Base-by-base conservation (phyloP, 495 filamentous ascomycete genomes). In the Trichoderma gamsii region DNA sequence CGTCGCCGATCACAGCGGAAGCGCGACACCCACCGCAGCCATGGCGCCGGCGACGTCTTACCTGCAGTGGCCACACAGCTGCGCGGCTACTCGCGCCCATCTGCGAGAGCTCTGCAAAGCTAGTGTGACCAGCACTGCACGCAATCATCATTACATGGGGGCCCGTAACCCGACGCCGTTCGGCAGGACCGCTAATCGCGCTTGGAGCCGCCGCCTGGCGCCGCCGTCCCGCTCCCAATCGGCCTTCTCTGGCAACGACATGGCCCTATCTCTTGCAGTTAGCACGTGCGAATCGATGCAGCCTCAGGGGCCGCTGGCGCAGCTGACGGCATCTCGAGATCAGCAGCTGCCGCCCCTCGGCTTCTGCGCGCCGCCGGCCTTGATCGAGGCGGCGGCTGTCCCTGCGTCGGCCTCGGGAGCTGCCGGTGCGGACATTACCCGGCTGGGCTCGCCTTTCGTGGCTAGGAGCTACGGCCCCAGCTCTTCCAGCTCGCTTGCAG, bases 221-320 rank as follows among this genome's bases (percentile, higher is more conserved):
- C 76, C 79, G 7, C 76, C 79, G 6, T 75, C 71, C 23, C 76
- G 70, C 25, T 76, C 75, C 7, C 68, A 74, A 1, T 74, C 75
- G 9, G 75, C 75, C 27, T 83, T 85, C 32, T 83, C 87, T 4
- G 92, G 89, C 13, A 88, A 90, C 56, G 92, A 95, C 67, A 89
- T 98, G 79, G 89, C 91, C 52, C 79, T 96, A 46, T 97, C 95
- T 44, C 85, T 99, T 44, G 84, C 87, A 4, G 84, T 92, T 23
- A 93, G 90, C 77, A 90, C 90, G 11, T 84, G 93, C 16, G 84
- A 89, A n/a, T 86, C 85, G 18, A 94, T 94, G 91, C 86, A 89
- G 66, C 87, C 85, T 1, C 82, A 85, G 43, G 89, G 86, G 59
- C 88, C 90, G 0, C 76, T 98, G 66, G 85, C 91, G 6, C 81